Evolutionary conservation across 139 green algal species (phyloP), one percentile per base, ranked within the genome.

Genomic region (Penium margaritaceum): DNA sequence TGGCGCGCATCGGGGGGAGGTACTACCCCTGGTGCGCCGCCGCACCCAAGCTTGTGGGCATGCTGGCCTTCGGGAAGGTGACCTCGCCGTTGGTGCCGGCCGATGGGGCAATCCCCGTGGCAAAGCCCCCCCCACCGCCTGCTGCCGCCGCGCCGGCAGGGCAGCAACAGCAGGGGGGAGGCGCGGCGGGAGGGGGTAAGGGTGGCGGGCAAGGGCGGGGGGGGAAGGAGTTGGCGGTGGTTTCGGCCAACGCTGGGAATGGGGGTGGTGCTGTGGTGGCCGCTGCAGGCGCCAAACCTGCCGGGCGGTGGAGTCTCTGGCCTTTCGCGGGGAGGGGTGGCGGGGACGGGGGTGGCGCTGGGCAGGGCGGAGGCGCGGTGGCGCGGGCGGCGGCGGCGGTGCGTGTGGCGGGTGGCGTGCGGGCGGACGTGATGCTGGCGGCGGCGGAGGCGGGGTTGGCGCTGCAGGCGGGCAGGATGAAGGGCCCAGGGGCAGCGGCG

Each of bases 21-120:
- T 80, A 80, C 54, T 80, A 80, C 35, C 73, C 73, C 38, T 80
- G 73, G 73, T n/a, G n/a, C 15, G 64, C 27, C 0, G 73, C 43
- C n/a, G 64, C 38, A 0, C 73, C 73, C 27, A 63, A 47, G 36
- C 38, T 80, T 9, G 12, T 80, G 0, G 73, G 73, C 29, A 70
- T 80, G 63, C 73, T 80, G 3, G 73, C 73, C 1, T 80, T 80
- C 35, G 73, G 73, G 17, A 12, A 44, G 30, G 39, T 80, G 15
- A 34, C 72, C 7, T 66, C 73, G 29, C 33, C 51, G 9, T 44
- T 61, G 24, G 67, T 27, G 0, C 66, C 68, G 29, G 24, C 37
- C n/a, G 73, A 80, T 69, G 73, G 73, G 5, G 63, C 73, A 15
- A 80, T 80, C n/a, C 19, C 30, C n/a, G 63, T 80, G 3, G 73